Evolutionary conservation across 1,284 basidiomycete genomes (phyloP).

Genomic region (Marasmius tenuissimus): DNA sequence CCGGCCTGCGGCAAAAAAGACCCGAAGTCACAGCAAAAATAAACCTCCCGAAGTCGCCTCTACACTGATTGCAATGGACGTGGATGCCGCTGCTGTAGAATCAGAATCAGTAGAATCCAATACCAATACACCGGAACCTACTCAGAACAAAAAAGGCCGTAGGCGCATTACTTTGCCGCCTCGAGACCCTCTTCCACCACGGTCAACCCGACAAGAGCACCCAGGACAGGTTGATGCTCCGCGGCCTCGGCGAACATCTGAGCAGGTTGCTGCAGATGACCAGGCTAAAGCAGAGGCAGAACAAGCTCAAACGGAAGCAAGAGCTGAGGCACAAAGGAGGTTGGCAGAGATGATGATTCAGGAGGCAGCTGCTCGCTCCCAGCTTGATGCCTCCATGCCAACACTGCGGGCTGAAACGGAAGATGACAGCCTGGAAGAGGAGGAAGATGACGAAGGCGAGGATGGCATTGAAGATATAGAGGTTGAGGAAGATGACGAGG

Average conservation of each 20-base stretch:
- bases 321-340: neutral
- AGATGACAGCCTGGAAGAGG: constrained; percentile 1
- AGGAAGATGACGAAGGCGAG: constrained; percentile 8
- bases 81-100: too few relatives aligned
- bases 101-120: neutral
- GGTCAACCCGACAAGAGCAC: neutral
- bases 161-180: neutral
- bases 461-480: constrained; percentile 6
- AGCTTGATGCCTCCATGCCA: neutral
- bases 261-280: constrained; percentile 2
- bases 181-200: neutral
- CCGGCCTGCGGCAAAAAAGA: too few relatives aligned
- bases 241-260: neutral
- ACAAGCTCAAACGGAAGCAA: too few relatives aligned
- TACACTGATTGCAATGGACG: too few relatives aligned
- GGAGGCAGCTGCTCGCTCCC: neutral
- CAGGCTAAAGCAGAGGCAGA: too few relatives aligned
- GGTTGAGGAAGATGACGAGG: constrained; percentile 7
- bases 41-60: too few relatives aligned
- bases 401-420: constrained; percentile 9
- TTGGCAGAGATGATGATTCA: constrained; percentile 1
- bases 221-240: neutral
- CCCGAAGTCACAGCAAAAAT: too few relatives aligned
- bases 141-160: neutral
- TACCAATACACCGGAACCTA: neutral